phyloP scores from a whole-genome alignment of 129 eudicot genomes.

The Calendula officinalis region DNA sequence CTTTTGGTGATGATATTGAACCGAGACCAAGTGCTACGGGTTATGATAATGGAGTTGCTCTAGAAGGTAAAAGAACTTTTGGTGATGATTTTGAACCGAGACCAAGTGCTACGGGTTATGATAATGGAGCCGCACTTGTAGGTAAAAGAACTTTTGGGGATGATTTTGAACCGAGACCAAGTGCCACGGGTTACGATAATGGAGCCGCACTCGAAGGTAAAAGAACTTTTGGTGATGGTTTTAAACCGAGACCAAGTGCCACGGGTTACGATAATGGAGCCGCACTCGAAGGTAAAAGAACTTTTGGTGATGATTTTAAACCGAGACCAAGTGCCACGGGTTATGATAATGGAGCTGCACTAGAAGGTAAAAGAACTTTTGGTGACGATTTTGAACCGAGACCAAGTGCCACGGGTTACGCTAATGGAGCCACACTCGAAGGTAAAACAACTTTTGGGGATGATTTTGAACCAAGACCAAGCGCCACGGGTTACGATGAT shows the following conservation, averaged over 20 bases:
- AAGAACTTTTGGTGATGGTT: not conserved
- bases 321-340: constrained; percentile 3
- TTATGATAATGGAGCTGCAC: not conserved
- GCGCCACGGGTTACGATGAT: not conserved
- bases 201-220: not conserved
- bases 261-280: not conserved
- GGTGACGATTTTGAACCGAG: not conserved
- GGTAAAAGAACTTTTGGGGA: not conserved
- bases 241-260: not conserved
- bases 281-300: not conserved
- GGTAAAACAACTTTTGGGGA: not conserved
- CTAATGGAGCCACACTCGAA: not conserved
- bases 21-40: not conserved
- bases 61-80: too few relatives aligned
- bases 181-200: not conserved
- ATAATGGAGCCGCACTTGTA: not conserved
- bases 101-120: not conserved
- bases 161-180: constrained; percentile 5
- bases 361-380: not conserved
- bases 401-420: not conserved
- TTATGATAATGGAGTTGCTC: not conserved
- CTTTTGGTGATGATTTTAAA: not conserved
- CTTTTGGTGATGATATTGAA: not conserved
- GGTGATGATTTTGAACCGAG: not conserved
- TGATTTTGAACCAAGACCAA: not conserved